Conservation (phyloP, 345 rosid species). For the Rhizophora apiculata region DNA sequence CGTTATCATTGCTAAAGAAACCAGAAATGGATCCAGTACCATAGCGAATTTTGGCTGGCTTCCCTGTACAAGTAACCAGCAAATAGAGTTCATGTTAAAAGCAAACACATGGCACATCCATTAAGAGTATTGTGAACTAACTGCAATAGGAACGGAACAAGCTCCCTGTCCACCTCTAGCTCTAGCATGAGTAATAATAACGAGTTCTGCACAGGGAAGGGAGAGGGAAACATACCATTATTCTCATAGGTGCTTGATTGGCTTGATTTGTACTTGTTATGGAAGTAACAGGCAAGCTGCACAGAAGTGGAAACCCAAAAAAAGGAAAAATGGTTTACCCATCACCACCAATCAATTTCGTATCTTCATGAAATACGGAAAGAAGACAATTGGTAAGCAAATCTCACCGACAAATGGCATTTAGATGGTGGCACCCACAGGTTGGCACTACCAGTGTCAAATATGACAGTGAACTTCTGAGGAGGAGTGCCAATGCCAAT, state of each 20-base stretch:
- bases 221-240: constrained; percentile 21
- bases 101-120: no score
- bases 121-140: no score
- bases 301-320: neutral
- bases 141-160: no score
- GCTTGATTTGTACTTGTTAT: constrained; percentile 32
- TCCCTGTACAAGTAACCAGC: constrained; percentile 16
- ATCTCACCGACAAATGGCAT: constrained; percentile 27
- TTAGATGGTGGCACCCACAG: constrained; percentile 41
- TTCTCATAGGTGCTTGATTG: constrained; percentile 34
- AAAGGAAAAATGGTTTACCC: neutral
- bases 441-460: constrained; percentile 42
- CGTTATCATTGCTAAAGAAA: constrained; percentile 26
- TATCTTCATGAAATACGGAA: neutral
- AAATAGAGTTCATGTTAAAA: no score
- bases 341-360: neutral
- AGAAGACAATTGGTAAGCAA: neutral
- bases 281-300: constrained; percentile 32
- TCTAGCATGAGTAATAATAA: no score
- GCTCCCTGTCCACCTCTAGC: no score
- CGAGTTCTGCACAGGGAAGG: no score
- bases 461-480: constrained; percentile 35
- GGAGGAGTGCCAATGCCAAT: constrained; percentile 37
- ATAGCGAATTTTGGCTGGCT: constrained; percentile 23
- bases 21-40: constrained; percentile 33